Conservation (phyloP, 2,329 filamentous ascomycete species). For the Colletotrichum nymphaeae region DNA sequence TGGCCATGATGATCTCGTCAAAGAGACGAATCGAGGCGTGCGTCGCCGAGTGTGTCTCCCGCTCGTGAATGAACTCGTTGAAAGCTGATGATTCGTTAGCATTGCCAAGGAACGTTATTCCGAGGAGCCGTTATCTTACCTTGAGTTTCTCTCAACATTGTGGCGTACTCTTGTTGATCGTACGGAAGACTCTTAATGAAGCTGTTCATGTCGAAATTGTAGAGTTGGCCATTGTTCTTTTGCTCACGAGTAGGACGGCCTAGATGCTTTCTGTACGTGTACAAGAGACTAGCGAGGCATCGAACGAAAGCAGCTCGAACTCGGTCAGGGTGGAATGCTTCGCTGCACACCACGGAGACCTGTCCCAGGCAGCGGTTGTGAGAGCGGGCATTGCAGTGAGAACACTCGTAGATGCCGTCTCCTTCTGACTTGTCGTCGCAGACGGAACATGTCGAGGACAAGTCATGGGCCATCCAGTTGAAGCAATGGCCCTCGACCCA, state of each 20-base stretch:
- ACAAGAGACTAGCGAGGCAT: slow-evolving; percentile 73
- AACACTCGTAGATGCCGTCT: slow-evolving; percentile 82
- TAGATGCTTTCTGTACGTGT: slow-evolving; percentile 74
- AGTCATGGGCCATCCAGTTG: slow-evolving; percentile 71
- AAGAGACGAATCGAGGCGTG: slow-evolving; percentile 80
- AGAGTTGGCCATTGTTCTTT: slow-evolving; percentile 69
- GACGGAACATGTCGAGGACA: slow-evolving; percentile 72
- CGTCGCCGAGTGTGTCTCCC: slow-evolving; percentile 72
- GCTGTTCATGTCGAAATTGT: slow-evolving; percentile 73
- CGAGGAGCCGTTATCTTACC: slow-evolving; percentile 53
- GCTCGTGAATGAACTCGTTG: slow-evolving; percentile 87
- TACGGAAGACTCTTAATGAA: slow-evolving; percentile 74
- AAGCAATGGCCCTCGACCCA: slow-evolving; percentile 91
- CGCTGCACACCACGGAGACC: slow-evolving; percentile 72
- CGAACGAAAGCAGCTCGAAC: slow-evolving; percentile 73
- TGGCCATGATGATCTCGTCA: slow-evolving; percentile 86
- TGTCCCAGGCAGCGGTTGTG: slow-evolving; percentile 72
- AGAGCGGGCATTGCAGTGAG: slow-evolving; percentile 68
- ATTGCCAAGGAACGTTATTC: not conserved
- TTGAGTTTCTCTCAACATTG: slow-evolving; percentile 75
- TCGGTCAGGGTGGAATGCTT: slow-evolving; percentile 71
- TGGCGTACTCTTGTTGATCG: slow-evolving; percentile 73
- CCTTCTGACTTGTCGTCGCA: slow-evolving; percentile 80
- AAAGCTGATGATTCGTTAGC: slow-evolving; percentile 57
- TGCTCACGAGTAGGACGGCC: slow-evolving; percentile 70